Conservation (phyloP, 495 filamentous ascomycete species). For the Haplographium delicatum region DNA sequence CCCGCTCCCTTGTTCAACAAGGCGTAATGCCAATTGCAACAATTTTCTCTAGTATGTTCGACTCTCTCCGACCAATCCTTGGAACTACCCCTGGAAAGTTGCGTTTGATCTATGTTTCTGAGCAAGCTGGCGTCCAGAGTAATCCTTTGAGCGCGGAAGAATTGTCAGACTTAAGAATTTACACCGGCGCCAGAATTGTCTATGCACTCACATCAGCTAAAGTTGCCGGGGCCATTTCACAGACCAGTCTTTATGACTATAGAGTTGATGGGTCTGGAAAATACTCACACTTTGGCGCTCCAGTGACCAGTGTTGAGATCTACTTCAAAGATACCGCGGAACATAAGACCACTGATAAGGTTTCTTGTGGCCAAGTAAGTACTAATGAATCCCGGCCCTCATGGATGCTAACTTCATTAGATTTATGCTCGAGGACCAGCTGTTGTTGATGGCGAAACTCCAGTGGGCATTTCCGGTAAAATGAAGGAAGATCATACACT, state of each 20-base stretch:
- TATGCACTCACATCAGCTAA: conserved; percentile 79
- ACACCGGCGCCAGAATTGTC: conserved; percentile 72
- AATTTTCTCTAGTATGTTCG: conserved; percentile 57
- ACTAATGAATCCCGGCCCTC: conserved; percentile 1
- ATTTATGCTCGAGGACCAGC: conserved; percentile 61
- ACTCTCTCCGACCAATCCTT: conserved; percentile 49
- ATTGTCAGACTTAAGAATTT: conserved; percentile 73
- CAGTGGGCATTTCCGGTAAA: conserved; percentile 51
- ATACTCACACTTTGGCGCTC: conserved; percentile 74
- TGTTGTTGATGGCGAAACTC: conserved; percentile 58
- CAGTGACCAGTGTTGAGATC: conserved; percentile 74
- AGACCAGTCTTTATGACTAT: conserved; percentile 88
- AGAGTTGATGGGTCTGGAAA: conserved; percentile 41
- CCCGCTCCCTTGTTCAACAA: conserved; percentile 55
- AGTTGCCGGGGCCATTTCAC: conserved; percentile 78
- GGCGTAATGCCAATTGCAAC: conserved; percentile 70
- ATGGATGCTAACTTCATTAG: conserved; percentile 30
- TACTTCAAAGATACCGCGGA: conserved; percentile 55
- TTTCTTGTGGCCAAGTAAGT: conserved; percentile 58
- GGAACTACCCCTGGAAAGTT: conserved; percentile 67
- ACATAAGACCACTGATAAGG: conserved; percentile 54
- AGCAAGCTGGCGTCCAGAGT: conserved; percentile 46
- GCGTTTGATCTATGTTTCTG: conserved; percentile 65
- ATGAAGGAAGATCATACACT: conserved; percentile 52
- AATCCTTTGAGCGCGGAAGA: conserved; percentile 56